Evolutionary conservation across 2,329 filamentous ascomycete genomes (phyloP).

Genomic region (Penicillium sp.): DNA sequence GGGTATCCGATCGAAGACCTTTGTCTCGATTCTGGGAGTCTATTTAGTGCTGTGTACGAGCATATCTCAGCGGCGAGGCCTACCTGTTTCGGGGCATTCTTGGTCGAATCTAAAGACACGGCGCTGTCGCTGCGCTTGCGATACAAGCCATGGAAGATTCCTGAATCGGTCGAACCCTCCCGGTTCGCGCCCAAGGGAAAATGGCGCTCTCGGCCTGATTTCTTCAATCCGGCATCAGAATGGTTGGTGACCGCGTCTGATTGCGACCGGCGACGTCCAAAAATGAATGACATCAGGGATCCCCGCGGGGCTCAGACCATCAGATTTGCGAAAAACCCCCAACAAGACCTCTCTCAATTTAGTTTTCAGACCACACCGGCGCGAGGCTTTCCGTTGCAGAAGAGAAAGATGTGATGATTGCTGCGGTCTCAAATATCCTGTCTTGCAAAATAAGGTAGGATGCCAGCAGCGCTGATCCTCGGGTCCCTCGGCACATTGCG

Average conservation of each 20-base stretch:
- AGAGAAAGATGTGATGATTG: too few relatives aligned
- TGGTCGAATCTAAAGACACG: slow-evolving; percentile 2
- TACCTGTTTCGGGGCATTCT: slow-evolving; percentile 7
- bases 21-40: slow-evolving; percentile 3
- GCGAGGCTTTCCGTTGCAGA: neutral
- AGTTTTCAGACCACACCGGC: neutral
- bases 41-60: neutral
- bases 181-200: slow-evolving; percentile 4
- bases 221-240: slow-evolving; percentile 9
- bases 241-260: slow-evolving; percentile 23
- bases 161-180: slow-evolving; percentile 8
- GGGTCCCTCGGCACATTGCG: slow-evolving; percentile 20
- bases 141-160: slow-evolving; percentile 31
- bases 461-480: slow-evolving; percentile 13
- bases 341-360: neutral
- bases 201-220: slow-evolving; percentile 19
- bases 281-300: slow-evolving; percentile 31
- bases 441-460: neutral
- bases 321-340: neutral
- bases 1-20: neutral
- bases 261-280: slow-evolving; percentile 35
- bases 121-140: slow-evolving; percentile 25
- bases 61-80: neutral
- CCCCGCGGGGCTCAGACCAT: neutral
- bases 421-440: neutral